Evolutionary conservation across 805 yeast species (phyloP), one percentile per base, ranked within the genome.

Genomic region (Yamadazyma takamatsuzukensis): DNA sequence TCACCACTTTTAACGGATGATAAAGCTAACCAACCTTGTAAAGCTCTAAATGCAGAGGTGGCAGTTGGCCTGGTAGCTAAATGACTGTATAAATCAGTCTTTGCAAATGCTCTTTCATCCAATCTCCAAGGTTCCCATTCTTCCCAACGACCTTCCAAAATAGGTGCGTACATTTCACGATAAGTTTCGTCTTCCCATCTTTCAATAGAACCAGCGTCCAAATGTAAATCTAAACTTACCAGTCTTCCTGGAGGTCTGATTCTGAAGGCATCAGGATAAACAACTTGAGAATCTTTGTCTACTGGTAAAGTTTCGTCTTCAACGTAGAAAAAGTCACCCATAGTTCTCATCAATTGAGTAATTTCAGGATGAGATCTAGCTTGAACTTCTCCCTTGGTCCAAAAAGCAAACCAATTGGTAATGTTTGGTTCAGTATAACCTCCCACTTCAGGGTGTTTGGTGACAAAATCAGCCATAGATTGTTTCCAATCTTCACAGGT

Each of bases 21-120:
- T 36, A 68, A 45, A 3, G 70, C 54, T 12, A 68, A 41, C 72
- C 73, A 68, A 5, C 72, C 72, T 44, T 69, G 73, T 27, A 64
- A 59, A 4, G 67, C 48, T 32, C 74, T 53, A 42, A 68, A 64
- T 11, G 55, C 53, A 10, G 38, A 34, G 7, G 41, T 35, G 2
- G 42, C 36, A 11, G 33, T 27, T 21, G 34, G 29, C 15, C 39
- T 23, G 14, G 25, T 30, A 2, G 18, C 36, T 19, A 37, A 33
- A 30, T 44, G 45, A 17, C 47, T 45, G 36, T 64, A 61, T 25
- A 56, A 41, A 27, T 59, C 59, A 33, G 49, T 44, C 16, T 45
- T 44, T 2, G 65, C 67, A 27, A 44, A 41, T 8, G 59, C 49
- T 12, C 70, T 45, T 25, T 53, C 51, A 18, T 56, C 57, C 15